Base-by-base conservation (phyloP, 2,329 filamentous ascomycete species). In the Lachnellula hyalina region DNA sequence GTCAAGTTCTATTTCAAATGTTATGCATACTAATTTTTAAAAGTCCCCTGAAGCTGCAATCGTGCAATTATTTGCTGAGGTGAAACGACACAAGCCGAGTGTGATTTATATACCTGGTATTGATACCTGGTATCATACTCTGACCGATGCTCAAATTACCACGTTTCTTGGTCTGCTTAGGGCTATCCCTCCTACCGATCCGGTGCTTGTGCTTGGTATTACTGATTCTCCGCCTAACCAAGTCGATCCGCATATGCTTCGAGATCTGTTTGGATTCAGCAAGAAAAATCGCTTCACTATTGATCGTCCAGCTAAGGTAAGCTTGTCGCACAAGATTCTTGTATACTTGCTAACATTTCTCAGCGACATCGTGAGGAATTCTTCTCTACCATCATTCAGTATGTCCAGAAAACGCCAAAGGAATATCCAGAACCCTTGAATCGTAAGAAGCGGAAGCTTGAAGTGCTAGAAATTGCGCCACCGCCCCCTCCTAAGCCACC, bases 91-190 rank as follows among this genome's bases (percentile, higher is more conserved):
- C 69, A 96, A 96, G 70, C 94, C 94, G 0, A 95, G 91, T 69
- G 90, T 97, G 38, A 94, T 99, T 50, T 97, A 92, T 71, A 88
- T 99, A 44, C 93, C 94, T 2, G 87, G 91, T 62, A 83, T 97
- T 48, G 89, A 96, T 62, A 81, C 86, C 7, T 99, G 94, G 94
- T 93, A 90, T 68, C 62, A 64, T 17, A 79, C 77, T 25, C 67
- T 86, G 17, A 68, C 71, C n/a, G 74, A 75, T 7, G 85, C 88
- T 0, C 83, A 86, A 2, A 83, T 96, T 53, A 85, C 86, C 35
- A 94, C 90, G 0, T 96, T 99, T 71, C 78, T 86, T 56, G 86
- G 89, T 8, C 84, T 97, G 70, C 73, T 99, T 36, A 83, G 85
- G 61, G 87, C 87, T 2, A 84, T 99, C 49, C 82, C 89, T n/a